phyloP scores from a whole-genome alignment of 495 filamentous ascomycete species.

The Hypoxylon crocopeplum region DNA sequence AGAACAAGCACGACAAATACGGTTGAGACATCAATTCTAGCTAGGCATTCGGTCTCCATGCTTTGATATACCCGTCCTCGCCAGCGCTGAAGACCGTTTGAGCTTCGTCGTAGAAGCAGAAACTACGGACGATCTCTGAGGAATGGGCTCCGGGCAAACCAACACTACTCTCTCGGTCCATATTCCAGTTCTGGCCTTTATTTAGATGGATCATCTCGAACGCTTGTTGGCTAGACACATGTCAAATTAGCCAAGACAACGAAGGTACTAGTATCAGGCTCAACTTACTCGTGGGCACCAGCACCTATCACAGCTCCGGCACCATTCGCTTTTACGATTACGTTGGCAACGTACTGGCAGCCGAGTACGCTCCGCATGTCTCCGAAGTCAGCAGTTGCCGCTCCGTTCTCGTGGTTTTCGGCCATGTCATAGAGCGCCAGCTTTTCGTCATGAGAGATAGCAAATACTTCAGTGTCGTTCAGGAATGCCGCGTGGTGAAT shows the following conservation, averaged over 20 bases:
- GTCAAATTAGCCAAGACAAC: slow-evolving; percentile 22
- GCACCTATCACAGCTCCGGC: slow-evolving; percentile 65
- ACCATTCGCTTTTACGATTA: slow-evolving; percentile 63
- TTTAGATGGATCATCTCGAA: slow-evolving; percentile 72
- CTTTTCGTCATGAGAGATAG: slow-evolving; percentile 79
- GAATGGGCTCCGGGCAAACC: slow-evolving; percentile 79
- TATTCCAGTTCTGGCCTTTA: slow-evolving; percentile 63
- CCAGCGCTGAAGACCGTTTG: slow-evolving; percentile 77
- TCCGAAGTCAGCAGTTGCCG: slow-evolving; percentile 68
- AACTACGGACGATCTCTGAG: slow-evolving; percentile 80
- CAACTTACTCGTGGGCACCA: slow-evolving; percentile 64
- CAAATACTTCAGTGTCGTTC: slow-evolving; percentile 69
- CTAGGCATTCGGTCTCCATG: slow-evolving; percentile 57
- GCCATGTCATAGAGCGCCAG: slow-evolving; percentile 76
- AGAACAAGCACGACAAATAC: slow-evolving; percentile 96
- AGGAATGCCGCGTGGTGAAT: slow-evolving; percentile 88
- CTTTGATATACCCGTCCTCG: slow-evolving; percentile 77
- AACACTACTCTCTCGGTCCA: slow-evolving; percentile 66
- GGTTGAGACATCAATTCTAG: slow-evolving; percentile 38
- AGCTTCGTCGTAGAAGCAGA: slow-evolving; percentile 75
- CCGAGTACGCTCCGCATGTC: slow-evolving; percentile 74
- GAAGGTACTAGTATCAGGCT: not conserved
- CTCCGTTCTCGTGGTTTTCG: slow-evolving; percentile 63
- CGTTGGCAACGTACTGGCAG: slow-evolving; percentile 84
- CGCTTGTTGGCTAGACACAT: slow-evolving; percentile 60